A percentile compares a stretch with the other conserved stretches of the same genome.
phyloP scores from a whole-genome alignment of 2,329 filamentous ascomycete species.

The Aspergillus brasiliensis region DNA sequence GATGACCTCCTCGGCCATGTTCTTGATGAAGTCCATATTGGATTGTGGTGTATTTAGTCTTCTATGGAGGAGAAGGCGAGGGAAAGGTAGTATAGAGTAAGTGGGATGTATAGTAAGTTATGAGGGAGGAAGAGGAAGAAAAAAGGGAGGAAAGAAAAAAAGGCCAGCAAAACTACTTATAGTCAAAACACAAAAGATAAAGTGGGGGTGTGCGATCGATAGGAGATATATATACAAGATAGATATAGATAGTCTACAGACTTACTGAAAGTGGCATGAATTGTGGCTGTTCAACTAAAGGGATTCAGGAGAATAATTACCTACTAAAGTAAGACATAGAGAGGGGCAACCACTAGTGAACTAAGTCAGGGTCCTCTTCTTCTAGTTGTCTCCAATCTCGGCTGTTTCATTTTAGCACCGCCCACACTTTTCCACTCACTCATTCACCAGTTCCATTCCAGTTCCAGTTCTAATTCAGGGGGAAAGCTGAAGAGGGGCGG shows the following conservation, averaged over 20 bases:
- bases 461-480: not conserved
- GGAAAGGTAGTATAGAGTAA: not conserved
- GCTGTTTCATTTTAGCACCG: not conserved
- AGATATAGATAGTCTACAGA: too few species aligned
- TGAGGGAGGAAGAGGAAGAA: not conserved
- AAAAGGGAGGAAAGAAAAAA: not conserved
- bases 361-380: not conserved
- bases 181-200: not conserved
- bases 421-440: not conserved
- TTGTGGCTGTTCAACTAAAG: too few species aligned
- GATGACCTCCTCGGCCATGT: slow-evolving; percentile 31
- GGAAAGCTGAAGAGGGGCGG: not conserved
- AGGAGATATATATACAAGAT: not conserved
- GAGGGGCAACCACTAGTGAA: not conserved
- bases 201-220: not conserved
- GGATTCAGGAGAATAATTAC: too few species aligned
- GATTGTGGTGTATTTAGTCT: not conserved
- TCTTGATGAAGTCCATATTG: slow-evolving; percentile 31
- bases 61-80: too few species aligned
- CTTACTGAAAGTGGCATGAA: too few species aligned
- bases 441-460: not conserved
- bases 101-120: too few species aligned
- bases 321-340: not conserved
- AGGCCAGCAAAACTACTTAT: not conserved
- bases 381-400: not conserved